Evolutionary conservation across 257 asterid genomes (phyloP), one percentile per base, ranked within the genome.

Genomic region (Pogostemon cablin): DNA sequence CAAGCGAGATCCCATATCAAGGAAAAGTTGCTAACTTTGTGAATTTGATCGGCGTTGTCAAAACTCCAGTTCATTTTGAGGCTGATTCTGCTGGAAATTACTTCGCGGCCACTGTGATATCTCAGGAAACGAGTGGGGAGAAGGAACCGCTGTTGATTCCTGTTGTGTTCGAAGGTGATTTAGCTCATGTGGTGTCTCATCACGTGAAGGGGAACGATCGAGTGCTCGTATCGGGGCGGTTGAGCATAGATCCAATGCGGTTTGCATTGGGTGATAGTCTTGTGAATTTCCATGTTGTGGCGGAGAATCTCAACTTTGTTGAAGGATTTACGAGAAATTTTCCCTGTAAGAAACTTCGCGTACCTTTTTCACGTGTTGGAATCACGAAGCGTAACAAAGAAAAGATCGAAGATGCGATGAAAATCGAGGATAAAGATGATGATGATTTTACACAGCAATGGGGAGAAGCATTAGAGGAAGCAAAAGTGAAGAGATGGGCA

Each of bases 81-180:
- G 10, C 82, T 43, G 63, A 81, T 32, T 43, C 83, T 4, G 82
- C 80, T 32, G 95, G 92, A 9, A 86, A 79, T 39, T 69, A 73
- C 74, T 76, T 72, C 20, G 90, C 95, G 37, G 73, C 77, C 10
- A 79, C 88, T 38, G 76, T 86, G 62, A 67, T 92, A 79, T 75
- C 83, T 56, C 83, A 76, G 12, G 84, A 73, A 48, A 62, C 9
- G 57, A 63, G 38, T 4, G 41, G 40, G 9, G 63, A 9, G 6
- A 59, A 39, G 7, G 57, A 10, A 0, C 17, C 79, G 52, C 35
- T 85, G 72, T 62, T 77, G 76, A 78, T 87, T 53, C 95, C 95
- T 32, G 80, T 86, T 63, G 82, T 84, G 82, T 92, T 89, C 72
- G 89, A 82, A 71, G 96, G 87, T 39, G 92, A 92, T 81, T 80